Percentiles rank a stretch among this genome's conserved stretches.
These are phyloP conservation scores for Entomortierella chlamydospora DNA, from an alignment of 192 early-diverging fungal genomes.

Conservation along the genomic window DNA sequence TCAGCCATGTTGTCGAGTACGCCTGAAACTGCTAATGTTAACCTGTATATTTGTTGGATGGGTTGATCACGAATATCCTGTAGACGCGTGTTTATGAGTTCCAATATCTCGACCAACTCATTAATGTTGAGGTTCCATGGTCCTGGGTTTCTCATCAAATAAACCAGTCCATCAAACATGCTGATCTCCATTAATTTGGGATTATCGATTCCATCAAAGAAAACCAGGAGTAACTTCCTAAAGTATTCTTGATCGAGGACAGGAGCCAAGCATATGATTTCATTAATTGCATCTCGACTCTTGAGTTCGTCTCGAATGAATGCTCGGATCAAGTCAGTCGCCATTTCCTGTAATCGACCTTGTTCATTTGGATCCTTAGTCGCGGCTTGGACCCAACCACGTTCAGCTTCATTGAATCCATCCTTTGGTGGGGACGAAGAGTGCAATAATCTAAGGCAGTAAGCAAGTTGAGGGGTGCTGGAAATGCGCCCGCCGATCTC, in stretches of 20 bases:
- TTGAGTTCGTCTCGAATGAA: background rate
- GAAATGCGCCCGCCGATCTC: too few species aligned
- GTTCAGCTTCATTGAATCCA: background rate
- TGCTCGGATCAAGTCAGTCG: background rate
- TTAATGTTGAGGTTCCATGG: background rate
- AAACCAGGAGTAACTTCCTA: background rate
- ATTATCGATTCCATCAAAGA: background rate
- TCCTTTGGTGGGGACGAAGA: background rate
- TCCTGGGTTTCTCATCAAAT: background rate
- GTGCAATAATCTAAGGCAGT: background rate
- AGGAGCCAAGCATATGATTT: background rate
- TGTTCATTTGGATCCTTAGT: background rate
- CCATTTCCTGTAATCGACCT: background rate
- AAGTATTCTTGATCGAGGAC: background rate
- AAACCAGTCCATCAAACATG: background rate
- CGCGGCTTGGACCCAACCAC: background rate
- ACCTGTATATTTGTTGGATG: background rate
- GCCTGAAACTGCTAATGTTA: slow-evolving; percentile 1
- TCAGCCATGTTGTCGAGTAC: slow-evolving; percentile 15
- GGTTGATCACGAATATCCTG: background rate
- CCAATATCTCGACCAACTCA: slow-evolving; percentile 12
- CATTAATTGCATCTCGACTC: background rate
- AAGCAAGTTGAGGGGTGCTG: background rate
- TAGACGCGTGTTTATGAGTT: background rate
- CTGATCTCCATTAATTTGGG: background rate